Evolutionary conservation across 129 eudicot species (phyloP), one percentile per base, ranked within the genome.

Genomic region (Flaveria robusta): DNA sequence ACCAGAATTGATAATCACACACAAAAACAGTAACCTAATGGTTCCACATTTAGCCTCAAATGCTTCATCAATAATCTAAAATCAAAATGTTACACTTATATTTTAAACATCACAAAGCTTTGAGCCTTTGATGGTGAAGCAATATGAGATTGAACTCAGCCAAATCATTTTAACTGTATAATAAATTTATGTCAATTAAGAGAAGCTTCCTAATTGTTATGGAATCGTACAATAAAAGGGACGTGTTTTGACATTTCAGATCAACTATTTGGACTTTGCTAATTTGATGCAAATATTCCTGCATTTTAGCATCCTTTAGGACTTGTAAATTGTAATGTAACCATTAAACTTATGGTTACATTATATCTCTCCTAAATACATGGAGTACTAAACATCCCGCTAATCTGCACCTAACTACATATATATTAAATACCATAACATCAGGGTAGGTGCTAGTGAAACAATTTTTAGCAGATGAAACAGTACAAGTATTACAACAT

Each of bases 1-100:
- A 62, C 58, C 29, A 81, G 27, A 58, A 71, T 58, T 69, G 39
- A 71, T 24, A n/a, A 75, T 71, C 26, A 29, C 39, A 66, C 62
- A 78, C 19, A 71, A 27, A 55, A 26, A 77, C 16, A 20, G 43
- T 74, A 64, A 18, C 41, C 29, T 23, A n/a, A n/a, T n/a, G n/a
- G n/a, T n/a, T n/a, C n/a, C n/a, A n/a, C n/a, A n/a, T n/a, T n/a
- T n/a, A 66, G 54, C 29, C 31, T 62, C 29, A 66, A 49, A 42
- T 73, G 42, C 66, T 46, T 81, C 73, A 64, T 11, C 50, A 62
- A 59, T 66, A 67, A 68, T 56, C 54, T 55, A 45, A 13, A 16
- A 80, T 74, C 75, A 66, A 73, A 42, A 66, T 42, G 42, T 15
- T 51, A 16, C 72, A 79, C 77, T 62, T 74, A 29, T 42, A 54